phyloP scores from a whole-genome alignment of 1,284 basidiomycete species.

The Leccinum insolens region DNA sequence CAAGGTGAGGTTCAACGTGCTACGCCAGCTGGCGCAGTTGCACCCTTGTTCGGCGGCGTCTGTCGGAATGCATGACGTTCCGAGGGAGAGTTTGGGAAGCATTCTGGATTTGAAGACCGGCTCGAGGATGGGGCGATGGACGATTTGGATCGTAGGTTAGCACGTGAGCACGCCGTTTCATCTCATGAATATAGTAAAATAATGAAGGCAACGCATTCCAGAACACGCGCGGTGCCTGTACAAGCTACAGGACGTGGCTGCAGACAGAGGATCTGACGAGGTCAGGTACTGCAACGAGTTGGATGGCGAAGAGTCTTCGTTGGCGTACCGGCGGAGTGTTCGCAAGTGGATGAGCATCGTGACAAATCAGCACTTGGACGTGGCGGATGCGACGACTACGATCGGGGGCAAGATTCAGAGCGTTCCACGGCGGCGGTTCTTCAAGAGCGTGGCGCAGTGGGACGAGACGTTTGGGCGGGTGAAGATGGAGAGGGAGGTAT shows the following conservation, averaged over 20 bases:
- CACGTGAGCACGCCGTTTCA: conserved; percentile 51
- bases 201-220: conserved; percentile 24
- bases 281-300: conserved; percentile 53
- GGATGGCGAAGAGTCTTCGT: conserved; percentile 29
- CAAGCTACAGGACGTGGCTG: conserved; percentile 56
- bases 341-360: conserved; percentile 69
- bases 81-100: conserved; percentile 66
- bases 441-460: conserved; percentile 52
- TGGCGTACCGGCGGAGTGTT: conserved; percentile 37
- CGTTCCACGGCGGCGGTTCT: conserved; percentile 52
- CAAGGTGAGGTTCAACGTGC: conserved; percentile 77
- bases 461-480: conserved; percentile 35
- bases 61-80: conserved; percentile 86
- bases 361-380: conserved; percentile 58
- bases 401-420: conserved; percentile 15
- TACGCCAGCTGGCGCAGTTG: conserved; percentile 80
- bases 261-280: conserved; percentile 38
- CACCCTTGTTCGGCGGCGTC: conserved; percentile 69
- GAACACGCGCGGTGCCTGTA: conserved; percentile 69
- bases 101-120: conserved; percentile 52
- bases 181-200: background rate
- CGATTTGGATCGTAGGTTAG: conserved; percentile 67
- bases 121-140: conserved; percentile 49
- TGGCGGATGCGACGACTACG: conserved; percentile 17
- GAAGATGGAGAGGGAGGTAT: conserved; percentile 25